Evolutionary conservation across 768 basidiomycete genomes (phyloP), one percentile per base, ranked within the genome.

Genomic region (Leccinum olivaceopallidum): DNA sequence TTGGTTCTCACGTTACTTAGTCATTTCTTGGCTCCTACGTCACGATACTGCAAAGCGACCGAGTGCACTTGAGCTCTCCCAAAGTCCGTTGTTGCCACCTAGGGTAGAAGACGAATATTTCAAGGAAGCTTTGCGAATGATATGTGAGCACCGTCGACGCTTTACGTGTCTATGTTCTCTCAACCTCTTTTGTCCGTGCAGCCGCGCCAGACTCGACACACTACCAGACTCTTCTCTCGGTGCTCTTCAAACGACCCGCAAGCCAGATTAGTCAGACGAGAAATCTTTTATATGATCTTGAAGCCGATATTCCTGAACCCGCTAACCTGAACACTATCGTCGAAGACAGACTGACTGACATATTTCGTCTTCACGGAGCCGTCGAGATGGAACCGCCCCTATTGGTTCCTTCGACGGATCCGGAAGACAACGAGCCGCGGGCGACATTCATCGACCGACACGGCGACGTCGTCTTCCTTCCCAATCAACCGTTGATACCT

Each of bases 361-460:
- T 95, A 18, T 95, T 96, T 73, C 85, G 88, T 39, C 80, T 95
- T 5, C 95, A 95, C 68, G 95, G 95, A 6, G 95, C 95, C 4
- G 85, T 96, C 2, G 86, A 94, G 63, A 88, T 89, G 74, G 90
- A 92, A 65, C 89, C 94, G 1, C 89, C 94, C 0, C 73, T 95
- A n/a, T 78, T 97, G 12, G 84, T 93, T 71, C 95, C 90, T 1
- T 79, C 85, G 2, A 79, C 83, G 53, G 81, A 86, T 32, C 76
- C 80, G 4, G 84, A 85, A 18, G 87, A 90, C 32, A 84, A 87
- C 34, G 80, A 81, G 47, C 83, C 80, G 7, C 84, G 87, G 30
- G 91, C 89, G 3, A 78, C 85, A 6, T 85, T 93, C 64, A 82
- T 98, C 32, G 95, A 96, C 74, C 78, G 85, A 51, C 87, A 88